phyloP scores from a whole-genome alignment of 208 protist genomes.

The Leishmania mexicana region DNA sequence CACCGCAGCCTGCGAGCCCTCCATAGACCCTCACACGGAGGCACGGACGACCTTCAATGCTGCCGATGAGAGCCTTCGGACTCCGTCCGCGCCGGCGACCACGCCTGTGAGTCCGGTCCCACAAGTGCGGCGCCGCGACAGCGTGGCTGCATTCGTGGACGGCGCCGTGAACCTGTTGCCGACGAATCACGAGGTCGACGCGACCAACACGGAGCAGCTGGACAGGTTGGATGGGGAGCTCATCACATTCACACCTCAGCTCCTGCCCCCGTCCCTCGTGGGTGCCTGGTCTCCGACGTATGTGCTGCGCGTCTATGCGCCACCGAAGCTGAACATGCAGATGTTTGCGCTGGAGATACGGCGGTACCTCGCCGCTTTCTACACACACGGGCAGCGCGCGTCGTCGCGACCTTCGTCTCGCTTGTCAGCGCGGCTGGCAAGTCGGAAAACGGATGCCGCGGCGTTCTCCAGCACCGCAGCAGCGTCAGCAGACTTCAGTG shows the following conservation, averaged over 20 bases:
- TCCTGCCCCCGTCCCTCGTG: constrained; percentile 53
- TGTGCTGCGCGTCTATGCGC: constrained; percentile 47
- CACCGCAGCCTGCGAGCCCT: not conserved
- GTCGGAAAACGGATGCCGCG: not conserved
- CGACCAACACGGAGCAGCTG: constrained; percentile 69
- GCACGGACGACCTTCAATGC: not conserved
- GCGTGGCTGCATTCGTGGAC: constrained; percentile 35
- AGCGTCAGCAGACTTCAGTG: constrained; percentile 7
- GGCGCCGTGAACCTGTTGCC: constrained; percentile 83
- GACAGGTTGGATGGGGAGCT: constrained; percentile 62
- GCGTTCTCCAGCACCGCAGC: not conserved
- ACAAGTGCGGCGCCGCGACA: not conserved
- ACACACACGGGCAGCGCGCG: constrained; percentile 20
- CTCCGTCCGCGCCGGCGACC: not conserved
- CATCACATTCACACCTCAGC: constrained; percentile 51
- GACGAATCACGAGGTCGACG: constrained; percentile 75
- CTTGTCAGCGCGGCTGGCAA: not conserved
- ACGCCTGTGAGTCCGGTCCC: not conserved
- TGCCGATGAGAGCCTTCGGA: not conserved
- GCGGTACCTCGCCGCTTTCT: constrained; percentile 44
- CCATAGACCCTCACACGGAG: not conserved
- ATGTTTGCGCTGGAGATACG: constrained; percentile 23
- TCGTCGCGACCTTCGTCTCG: not conserved
- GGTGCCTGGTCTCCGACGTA: constrained; percentile 79
- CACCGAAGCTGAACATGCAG: constrained; percentile 17